These are phyloP conservation scores for Logfia minima DNA, from an alignment of 129 eudicot genomes.

Conservation along the genomic window DNA sequence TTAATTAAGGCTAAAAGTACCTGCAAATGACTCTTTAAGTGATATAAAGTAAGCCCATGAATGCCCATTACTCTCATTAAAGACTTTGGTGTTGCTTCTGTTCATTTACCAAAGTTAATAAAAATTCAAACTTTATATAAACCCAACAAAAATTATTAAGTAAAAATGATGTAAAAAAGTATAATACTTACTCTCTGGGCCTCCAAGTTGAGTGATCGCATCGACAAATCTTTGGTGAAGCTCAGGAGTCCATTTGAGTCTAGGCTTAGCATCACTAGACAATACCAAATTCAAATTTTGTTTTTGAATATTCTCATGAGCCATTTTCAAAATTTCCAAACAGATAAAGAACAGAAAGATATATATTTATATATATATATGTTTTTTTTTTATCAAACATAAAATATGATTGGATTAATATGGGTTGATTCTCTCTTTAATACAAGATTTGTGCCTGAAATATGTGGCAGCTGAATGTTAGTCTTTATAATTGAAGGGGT, in stretches of 20 bases:
- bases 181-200: slow-evolving; percentile 73
- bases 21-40: slow-evolving; percentile 97
- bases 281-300: slow-evolving; percentile 67
- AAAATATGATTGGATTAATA: slow-evolving; percentile 27
- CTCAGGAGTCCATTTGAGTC: slow-evolving; percentile 88
- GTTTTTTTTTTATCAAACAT: slow-evolving; percentile 36
- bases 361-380: slow-evolving; percentile 16
- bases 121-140: slow-evolving; percentile 12
- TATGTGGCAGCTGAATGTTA: slow-evolving; percentile 40
- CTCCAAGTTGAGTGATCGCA: slow-evolving; percentile 75
- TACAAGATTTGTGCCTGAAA: slow-evolving; percentile 40
- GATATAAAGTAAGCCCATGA: slow-evolving; percentile 90
- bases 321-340: slow-evolving; percentile 44
- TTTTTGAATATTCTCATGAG: slow-evolving; percentile 50
- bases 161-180: background rate
- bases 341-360: slow-evolving; percentile 31
- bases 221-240: slow-evolving; percentile 80
- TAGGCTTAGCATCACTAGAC: slow-evolving; percentile 91
- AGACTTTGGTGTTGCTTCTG: slow-evolving; percentile 96
- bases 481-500: slow-evolving; percentile 53
- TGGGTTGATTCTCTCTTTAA: slow-evolving; percentile 31
- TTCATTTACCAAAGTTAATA: slow-evolving; percentile 10
- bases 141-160: slow-evolving; percentile 12
- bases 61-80: slow-evolving; percentile 87
- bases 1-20: slow-evolving; percentile 25